Conservation (phyloP, 139 green algal genomes). For the Microglena sp. region DNA sequence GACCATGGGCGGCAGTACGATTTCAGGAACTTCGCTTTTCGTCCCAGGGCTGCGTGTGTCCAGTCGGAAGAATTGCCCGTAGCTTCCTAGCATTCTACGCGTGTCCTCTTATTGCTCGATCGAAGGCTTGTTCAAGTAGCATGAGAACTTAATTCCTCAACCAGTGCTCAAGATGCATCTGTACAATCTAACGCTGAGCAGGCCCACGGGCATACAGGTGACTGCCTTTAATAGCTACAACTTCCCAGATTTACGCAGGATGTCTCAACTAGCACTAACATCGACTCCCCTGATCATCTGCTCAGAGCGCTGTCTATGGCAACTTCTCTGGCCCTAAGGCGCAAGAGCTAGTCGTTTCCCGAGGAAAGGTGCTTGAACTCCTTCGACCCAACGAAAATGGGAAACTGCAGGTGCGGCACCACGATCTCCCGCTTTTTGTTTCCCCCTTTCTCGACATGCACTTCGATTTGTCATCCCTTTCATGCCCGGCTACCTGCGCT, state of each 20-base stretch:
- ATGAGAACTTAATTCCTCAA: no score
- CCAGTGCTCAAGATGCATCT: slow-evolving; percentile 32
- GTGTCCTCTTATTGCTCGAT: no score
- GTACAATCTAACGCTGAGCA: slow-evolving; percentile 71
- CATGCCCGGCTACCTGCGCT: no score
- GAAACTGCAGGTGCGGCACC: no score
- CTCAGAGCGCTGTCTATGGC: slow-evolving; percentile 82
- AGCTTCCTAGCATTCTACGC: no score
- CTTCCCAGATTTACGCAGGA: not conserved
- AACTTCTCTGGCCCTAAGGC: slow-evolving; percentile 92
- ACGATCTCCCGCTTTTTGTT: slow-evolving; percentile 31
- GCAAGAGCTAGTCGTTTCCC: slow-evolving; percentile 88
- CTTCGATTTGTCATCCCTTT: no score
- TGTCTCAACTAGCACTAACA: not conserved
- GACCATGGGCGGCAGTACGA: no score
- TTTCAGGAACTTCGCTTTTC: no score
- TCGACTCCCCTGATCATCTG: not conserved
- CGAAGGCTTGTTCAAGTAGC: not conserved
- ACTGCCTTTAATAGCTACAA: not conserved
- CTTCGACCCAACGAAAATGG: slow-evolving; percentile 85
- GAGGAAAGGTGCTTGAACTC: slow-evolving; percentile 90
- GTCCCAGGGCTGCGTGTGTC: no score
- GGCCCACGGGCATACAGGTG: slow-evolving; percentile 70
- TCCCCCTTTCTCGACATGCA: no score
- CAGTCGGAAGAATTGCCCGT: no score